A percentile compares a stretch with the other conserved stretches of the same genome.
These are phyloP conservation scores for Hypoxylon sp. DNA, from an alignment of 2,329 filamentous ascomycete genomes.

Conservation along the genomic window DNA sequence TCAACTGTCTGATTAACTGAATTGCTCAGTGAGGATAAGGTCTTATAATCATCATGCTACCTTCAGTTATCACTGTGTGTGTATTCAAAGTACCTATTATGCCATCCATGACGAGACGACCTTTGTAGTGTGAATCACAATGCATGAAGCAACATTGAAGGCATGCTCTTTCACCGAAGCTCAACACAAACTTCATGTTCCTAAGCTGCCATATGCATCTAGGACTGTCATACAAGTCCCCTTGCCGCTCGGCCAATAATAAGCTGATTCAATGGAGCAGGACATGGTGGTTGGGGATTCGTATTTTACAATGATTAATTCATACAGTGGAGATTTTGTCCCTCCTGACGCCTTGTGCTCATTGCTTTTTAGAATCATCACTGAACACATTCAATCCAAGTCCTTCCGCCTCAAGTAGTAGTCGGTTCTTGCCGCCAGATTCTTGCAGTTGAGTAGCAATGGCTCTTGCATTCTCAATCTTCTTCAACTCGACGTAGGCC, in stretches of 20 bases:
- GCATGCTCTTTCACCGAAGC: not conserved
- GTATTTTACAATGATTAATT: constrained; percentile 52
- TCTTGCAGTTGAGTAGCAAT: constrained; percentile 93
- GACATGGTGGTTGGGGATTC: not conserved
- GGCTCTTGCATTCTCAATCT: constrained; percentile 94
- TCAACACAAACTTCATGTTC: not conserved
- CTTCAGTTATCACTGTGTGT: not conserved
- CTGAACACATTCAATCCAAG: constrained; percentile 89
- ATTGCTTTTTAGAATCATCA: constrained; percentile 64
- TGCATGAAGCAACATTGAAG: not conserved
- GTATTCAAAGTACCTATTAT: not conserved
- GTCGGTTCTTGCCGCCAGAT: constrained; percentile 87
- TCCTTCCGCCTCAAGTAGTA: constrained; percentile 92
- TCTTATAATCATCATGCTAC: not conserved
- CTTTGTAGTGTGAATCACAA: not conserved
- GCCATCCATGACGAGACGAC: too few species aligned
- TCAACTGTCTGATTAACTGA: too few species aligned
- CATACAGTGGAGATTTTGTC: constrained; percentile 58
- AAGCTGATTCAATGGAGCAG: not conserved
- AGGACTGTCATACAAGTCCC: not conserved
- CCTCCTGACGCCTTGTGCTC: constrained; percentile 48
- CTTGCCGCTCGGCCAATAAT: not conserved
- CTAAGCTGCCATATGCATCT: not conserved
- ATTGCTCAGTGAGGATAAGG: too few species aligned
- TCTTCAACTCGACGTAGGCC: constrained; percentile 95